Evolutionary conservation across 805 yeast genomes (phyloP).

Genomic region (Kodamaea leandrae): DNA sequence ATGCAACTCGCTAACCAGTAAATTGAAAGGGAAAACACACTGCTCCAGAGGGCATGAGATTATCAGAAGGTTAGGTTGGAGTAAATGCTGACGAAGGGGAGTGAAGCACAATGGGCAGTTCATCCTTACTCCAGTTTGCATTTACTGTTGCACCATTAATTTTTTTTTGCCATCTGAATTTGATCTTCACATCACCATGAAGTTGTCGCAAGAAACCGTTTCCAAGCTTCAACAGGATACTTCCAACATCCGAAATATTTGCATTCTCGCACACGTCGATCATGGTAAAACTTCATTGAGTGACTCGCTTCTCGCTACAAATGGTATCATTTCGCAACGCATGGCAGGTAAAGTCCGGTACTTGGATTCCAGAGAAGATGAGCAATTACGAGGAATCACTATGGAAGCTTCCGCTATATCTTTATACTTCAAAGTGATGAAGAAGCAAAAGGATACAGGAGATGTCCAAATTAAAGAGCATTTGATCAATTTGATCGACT

Average conservation of each 20-base stretch:
- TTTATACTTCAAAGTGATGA: conserved; percentile 73
- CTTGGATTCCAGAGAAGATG: conserved; percentile 92
- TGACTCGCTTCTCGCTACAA: conserved; percentile 88
- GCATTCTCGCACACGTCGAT: conserved; percentile 96
- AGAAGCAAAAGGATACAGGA: conserved; percentile 23
- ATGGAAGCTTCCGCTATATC: conserved; percentile 98
- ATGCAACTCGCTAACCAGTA: conserved; percentile 28
- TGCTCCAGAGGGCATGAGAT: conserved; percentile 26
- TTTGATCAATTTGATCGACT: conserved; percentile 87
- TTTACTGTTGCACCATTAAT: conserved; percentile 2
- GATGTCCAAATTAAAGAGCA: conserved; percentile 59
- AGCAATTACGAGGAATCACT: conserved; percentile 92
- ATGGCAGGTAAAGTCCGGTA: conserved; percentile 95
- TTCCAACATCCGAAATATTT: conserved; percentile 75
- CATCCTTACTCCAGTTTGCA: conserved; percentile 13
- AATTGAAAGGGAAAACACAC: conserved; percentile 35
- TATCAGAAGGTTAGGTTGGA: conserved; percentile 26
- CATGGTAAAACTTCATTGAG: conserved; percentile 97
- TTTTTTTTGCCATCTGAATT: conserved; percentile 4
- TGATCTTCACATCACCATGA: conserved; percentile 30
- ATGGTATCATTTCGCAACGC: conserved; percentile 92
- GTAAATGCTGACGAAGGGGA: conserved; percentile 22
- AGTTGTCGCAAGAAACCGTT: conserved; percentile 62
- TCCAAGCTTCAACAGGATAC: conserved; percentile 68
- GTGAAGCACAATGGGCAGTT: conserved; percentile 30